Percentiles rank a stretch among this genome's conserved stretches.
Evolutionary conservation across 2,329 filamentous ascomycete species (phyloP).

Genomic region (Bretziella fagacearum): DNA sequence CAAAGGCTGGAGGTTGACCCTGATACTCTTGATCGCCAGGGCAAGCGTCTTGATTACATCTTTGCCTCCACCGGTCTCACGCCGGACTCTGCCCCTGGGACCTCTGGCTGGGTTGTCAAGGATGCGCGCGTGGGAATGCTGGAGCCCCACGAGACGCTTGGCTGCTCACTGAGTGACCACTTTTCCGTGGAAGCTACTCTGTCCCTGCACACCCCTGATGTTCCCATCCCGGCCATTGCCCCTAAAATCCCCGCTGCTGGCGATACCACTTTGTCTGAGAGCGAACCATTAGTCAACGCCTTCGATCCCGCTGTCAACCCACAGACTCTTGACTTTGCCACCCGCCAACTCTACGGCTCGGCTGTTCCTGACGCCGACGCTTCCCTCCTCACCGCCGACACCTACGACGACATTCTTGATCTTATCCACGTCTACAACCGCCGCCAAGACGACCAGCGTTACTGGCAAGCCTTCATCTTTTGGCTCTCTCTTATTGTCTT

Average conservation of each 20-base stretch:
- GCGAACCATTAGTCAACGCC: constrained; percentile 15
- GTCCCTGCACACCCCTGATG: constrained; percentile 26
- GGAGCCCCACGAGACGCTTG: constrained; percentile 59
- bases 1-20: constrained; percentile 40
- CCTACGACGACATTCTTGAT: constrained; percentile 50
- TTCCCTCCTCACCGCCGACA: constrained; percentile 17
- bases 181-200: constrained; percentile 80
- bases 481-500: constrained; percentile 46
- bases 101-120: constrained; percentile 48
- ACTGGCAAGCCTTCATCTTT: constrained; percentile 60
- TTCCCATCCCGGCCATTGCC: constrained; percentile 14
- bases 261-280: constrained; percentile 11
- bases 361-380: constrained; percentile 16
- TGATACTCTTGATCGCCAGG: constrained; percentile 49
- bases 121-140: constrained; percentile 62
- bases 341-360: constrained; percentile 22
- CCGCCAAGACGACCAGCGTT: constrained; percentile 57
- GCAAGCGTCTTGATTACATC: constrained; percentile 89
- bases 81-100: constrained; percentile 18
- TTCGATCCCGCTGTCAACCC: constrained; percentile 16
- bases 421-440: constrained; percentile 50
- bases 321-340: constrained; percentile 17
- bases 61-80: constrained; percentile 49
- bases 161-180: constrained; percentile 84
- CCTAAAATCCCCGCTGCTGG: constrained; percentile 9